These are phyloP conservation scores for Backusella westeae DNA, from an alignment of 192 early-diverging fungal species.

Conservation along the genomic window DNA sequence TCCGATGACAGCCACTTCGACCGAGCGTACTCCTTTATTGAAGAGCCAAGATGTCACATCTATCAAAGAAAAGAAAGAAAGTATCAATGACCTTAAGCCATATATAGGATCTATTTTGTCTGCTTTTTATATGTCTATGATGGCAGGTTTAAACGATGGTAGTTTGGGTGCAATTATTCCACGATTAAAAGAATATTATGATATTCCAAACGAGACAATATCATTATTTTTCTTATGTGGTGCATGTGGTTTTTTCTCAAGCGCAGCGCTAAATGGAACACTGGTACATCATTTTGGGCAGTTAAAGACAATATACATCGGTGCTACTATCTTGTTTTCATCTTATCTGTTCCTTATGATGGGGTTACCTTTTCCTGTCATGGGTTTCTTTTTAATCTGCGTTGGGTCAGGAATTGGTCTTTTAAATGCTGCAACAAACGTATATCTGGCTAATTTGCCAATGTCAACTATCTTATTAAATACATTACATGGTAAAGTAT, in stretches of 20 bases:
- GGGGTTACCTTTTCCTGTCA: conserved; percentile 19
- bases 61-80: neutral
- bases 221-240: conserved; percentile 27
- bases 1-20: neutral
- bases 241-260: conserved; percentile 22
- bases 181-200: conserved; percentile 28
- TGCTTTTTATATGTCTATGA: conserved; percentile 10
- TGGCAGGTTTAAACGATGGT: conserved; percentile 32
- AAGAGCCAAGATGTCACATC: neutral
- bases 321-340: neutral
- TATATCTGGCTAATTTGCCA: conserved; percentile 21
- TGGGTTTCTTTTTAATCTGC: conserved; percentile 15
- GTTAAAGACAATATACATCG: conserved; percentile 14
- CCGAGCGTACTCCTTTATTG: neutral
- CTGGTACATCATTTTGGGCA: conserved; percentile 23
- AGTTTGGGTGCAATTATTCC: conserved; percentile 32
- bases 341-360: conserved; percentile 21
- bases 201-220: conserved; percentile 21
- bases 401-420: conserved; percentile 26
- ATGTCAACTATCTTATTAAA: conserved; percentile 25
- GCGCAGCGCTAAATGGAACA: conserved; percentile 24
- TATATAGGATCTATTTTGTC: neutral
- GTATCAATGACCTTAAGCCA: neutral
- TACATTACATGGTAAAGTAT: conserved; percentile 29
- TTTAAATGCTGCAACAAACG: conserved; percentile 30